Conservation (phyloP, 2,329 filamentous ascomycete species). For the Aspergillus persii region DNA sequence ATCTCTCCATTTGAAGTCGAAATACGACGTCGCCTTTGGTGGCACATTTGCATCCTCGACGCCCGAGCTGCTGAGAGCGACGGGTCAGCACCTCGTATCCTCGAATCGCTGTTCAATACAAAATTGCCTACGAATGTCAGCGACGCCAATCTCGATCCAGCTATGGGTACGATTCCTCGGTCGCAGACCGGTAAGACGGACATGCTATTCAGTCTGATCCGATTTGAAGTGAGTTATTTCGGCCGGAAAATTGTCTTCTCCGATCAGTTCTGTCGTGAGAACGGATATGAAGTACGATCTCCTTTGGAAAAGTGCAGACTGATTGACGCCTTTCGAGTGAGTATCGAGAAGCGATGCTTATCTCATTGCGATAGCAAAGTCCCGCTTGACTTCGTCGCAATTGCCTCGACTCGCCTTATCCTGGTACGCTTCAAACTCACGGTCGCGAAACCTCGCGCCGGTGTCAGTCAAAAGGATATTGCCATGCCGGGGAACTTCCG, state of each 20-base stretch:
- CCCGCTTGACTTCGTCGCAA: conserved; percentile 15
- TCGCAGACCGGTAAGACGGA: conserved; percentile 15
- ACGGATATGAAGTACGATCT: conserved; percentile 15
- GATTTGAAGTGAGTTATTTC: conserved; percentile 20
- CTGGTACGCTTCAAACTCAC: conserved; percentile 15
- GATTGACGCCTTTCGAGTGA: conserved; percentile 15
- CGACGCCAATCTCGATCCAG: conserved; percentile 14
- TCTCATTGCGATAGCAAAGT: conserved; percentile 13
- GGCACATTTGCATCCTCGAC: conserved; percentile 23
- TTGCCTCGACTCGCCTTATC: conserved; percentile 11
- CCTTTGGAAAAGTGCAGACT: conserved; percentile 14
- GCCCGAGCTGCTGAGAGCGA: conserved; percentile 16
- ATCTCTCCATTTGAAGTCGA: conserved; percentile 18
- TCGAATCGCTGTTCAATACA: conserved; percentile 12
- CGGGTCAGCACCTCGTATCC: conserved; percentile 9
- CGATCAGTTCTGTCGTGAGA: conserved; percentile 15
- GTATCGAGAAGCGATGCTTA: conserved; percentile 17
- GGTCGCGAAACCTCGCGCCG: conserved; percentile 7
- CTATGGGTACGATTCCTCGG: conserved; percentile 7
- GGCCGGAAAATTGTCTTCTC: conserved; percentile 23
- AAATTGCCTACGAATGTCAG: conserved; percentile 13
- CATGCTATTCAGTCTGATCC: conserved; percentile 24
- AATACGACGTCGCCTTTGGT: conserved; percentile 24
- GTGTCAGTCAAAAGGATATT: background rate
- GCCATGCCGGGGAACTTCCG: conserved; percentile 4